Evolutionary conservation across 129 eudicot species (phyloP).

Genomic region (Pittosporum tobira): DNA sequence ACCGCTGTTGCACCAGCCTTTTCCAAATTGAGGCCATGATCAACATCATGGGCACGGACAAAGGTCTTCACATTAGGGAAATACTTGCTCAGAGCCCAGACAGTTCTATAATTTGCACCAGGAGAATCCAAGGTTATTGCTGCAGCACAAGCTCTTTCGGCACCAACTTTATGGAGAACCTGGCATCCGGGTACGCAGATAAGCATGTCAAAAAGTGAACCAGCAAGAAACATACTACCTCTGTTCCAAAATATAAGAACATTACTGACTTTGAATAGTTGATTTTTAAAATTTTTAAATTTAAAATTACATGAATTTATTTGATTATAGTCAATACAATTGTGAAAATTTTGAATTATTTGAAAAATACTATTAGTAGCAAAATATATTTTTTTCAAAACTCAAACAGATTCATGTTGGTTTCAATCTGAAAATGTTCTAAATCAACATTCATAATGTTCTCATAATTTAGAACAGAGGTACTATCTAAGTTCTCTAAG

Average conservation of each 20-base stretch:
- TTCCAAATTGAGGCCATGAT: constrained; percentile 94
- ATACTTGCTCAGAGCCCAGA: constrained; percentile 96
- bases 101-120: constrained; percentile 97
- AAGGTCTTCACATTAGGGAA: constrained; percentile 96
- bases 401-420: too few species aligned
- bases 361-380: too few species aligned
- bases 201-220: constrained; percentile 15
- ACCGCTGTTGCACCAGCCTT: constrained; percentile 99
- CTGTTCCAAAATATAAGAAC: too few species aligned
- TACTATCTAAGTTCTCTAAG: not conserved
- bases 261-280: too few species aligned
- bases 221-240: constrained; percentile 14
- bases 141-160: constrained; percentile 97
- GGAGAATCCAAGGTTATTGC: constrained; percentile 90
- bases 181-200: constrained; percentile 19
- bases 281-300: too few species aligned
- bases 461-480: too few species aligned
- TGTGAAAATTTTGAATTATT: too few species aligned
- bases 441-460: too few species aligned
- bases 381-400: too few species aligned
- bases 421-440: too few species aligned
- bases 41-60: constrained; percentile 99
- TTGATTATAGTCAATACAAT: too few species aligned
- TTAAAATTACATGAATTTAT: too few species aligned
- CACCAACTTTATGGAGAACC: constrained; percentile 98